Evolutionary conservation across 768 basidiomycete species (phyloP).

Genomic region (Auricularia sp.): DNA sequence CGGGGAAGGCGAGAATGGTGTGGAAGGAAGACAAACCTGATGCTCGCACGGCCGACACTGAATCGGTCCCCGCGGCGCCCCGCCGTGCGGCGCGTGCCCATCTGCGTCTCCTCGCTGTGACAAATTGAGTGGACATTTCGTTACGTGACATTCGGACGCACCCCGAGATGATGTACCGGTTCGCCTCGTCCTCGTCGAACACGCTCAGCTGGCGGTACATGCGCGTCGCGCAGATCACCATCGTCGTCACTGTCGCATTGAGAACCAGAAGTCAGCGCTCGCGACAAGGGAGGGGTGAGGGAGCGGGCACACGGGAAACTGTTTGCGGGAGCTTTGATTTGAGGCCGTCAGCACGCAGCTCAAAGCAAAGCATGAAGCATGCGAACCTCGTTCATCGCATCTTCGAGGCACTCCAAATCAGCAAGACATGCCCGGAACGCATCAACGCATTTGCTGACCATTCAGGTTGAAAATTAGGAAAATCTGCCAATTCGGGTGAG

Average conservation of each 20-base stretch:
- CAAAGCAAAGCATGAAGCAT: not conserved
- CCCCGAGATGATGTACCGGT: slow-evolving; percentile 39
- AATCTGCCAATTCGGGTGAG: not conserved
- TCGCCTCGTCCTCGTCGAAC: not conserved
- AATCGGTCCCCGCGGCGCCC: slow-evolving; percentile 7
- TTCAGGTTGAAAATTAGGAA: not conserved
- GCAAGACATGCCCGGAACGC: not conserved
- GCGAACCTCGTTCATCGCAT: not conserved
- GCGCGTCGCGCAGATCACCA: not conserved
- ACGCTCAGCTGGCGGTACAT: not conserved
- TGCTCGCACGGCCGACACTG: too few species aligned
- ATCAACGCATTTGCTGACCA: not conserved
- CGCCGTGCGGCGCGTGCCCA: slow-evolving; percentile 20
- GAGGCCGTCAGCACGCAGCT: too few species aligned
- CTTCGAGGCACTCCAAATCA: not conserved
- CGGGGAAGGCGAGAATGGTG: too few species aligned
- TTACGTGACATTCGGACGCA: too few species aligned
- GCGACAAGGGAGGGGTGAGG: not conserved
- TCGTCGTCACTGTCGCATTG: not conserved
- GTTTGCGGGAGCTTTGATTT: not conserved
- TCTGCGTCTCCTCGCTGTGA: slow-evolving; percentile 9
- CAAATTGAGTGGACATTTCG: too few species aligned
- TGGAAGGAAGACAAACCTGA: too few species aligned
- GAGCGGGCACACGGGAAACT: not conserved
- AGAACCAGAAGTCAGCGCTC: too few species aligned